Base-by-base conservation (phyloP, 2,329 filamentous ascomycete genomes). In the Nemania sp. region DNA sequence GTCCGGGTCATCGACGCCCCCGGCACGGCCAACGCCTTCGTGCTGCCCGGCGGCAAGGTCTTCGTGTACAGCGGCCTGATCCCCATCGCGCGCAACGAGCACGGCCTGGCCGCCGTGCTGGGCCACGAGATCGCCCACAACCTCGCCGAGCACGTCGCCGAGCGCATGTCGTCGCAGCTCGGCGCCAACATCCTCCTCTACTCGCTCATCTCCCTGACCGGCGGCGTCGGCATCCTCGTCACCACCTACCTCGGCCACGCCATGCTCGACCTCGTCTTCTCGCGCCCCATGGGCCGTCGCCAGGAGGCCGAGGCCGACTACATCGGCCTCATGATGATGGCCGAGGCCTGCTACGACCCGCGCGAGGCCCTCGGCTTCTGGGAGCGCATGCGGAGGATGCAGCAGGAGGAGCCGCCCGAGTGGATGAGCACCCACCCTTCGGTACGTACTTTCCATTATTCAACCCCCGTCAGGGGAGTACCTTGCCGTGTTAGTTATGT, bases 71-170 rank as follows among this genome's bases (percentile, higher is more conserved):
- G 85, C 64, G 90, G 90, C 39, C 86, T 94, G 34, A 74, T 93
- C 55, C 81, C 82, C n/a, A 77, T 91, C 20, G 89, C 88, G 60
- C 72, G 80, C 54, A 86, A 79, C 68, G 89, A 92, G 58, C 84
- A 89, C 71, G 87, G 86, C 2, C 79, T 94, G 25, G 90, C 90
- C 4, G 86, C 90, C 1, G 89, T 94, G 2, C 79, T 94, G 13
- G 89, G 89, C 13, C 90, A 93, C 74, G 90, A 93, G 77, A 90
- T 93, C 62, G 89, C 90, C 17, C 90, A 94, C 72, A 90, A 88
- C 64, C 81, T 90, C 15, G 88, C 89, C 0, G 83, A 85, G 58
- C 89, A 92, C 71, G 77, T 82, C 6, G 86, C 82, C 17, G 90
- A 94, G 79, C 81, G 84, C 34, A 77, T 85, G 69, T 85, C 82